Percentiles rank a stretch among this genome's conserved stretches.
These are phyloP conservation scores for Penicillium concentricum DNA, from an alignment of 2,329 filamentous ascomycete species.

Conservation along the genomic window DNA sequence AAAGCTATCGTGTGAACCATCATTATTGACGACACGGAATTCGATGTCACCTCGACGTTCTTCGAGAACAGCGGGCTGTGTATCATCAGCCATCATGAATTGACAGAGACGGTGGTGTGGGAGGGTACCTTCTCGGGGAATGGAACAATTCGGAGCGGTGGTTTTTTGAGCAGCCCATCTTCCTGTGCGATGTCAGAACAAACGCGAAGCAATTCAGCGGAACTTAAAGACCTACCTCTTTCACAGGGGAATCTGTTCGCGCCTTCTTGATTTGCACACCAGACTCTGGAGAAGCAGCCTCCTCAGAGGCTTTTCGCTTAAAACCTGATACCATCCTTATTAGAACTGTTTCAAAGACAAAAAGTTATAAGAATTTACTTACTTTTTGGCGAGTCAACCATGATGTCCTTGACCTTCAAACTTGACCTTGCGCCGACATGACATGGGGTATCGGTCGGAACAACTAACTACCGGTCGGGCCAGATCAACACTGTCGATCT, in stretches of 20 bases:
- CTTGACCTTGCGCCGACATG: conserved; percentile 1
- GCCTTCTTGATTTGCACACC: conserved; percentile 49
- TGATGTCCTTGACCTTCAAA: conserved; percentile 5
- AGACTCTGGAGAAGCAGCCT: conserved; percentile 44
- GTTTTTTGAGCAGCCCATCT: conserved; percentile 47
- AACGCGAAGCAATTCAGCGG: neutral
- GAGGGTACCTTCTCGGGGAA: conserved; percentile 78
- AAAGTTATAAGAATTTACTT: conserved; percentile 13
- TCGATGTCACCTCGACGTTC: conserved; percentile 93
- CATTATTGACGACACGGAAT: conserved; percentile 97
- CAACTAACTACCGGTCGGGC: conserved; percentile 16
- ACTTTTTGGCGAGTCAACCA: conserved; percentile 36
- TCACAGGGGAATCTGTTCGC: conserved; percentile 47
- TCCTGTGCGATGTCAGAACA: conserved; percentile 31
- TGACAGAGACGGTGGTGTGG: neutral
- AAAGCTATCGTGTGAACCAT: conserved; percentile 79
- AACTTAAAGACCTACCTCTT: conserved; percentile 28
- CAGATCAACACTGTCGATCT: conserved; percentile 20
- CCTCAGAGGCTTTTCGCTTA: conserved; percentile 54
- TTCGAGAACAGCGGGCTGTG: conserved; percentile 80
- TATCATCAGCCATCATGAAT: conserved; percentile 22
- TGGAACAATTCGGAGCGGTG: conserved; percentile 64
- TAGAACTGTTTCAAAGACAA: too few species aligned
- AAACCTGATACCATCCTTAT: conserved; percentile 25
- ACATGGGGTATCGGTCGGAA: conserved; percentile 12